Evolutionary conservation across 495 filamentous ascomycete genomes (phyloP).

Genomic region (Achaetomiella virescens): DNA sequence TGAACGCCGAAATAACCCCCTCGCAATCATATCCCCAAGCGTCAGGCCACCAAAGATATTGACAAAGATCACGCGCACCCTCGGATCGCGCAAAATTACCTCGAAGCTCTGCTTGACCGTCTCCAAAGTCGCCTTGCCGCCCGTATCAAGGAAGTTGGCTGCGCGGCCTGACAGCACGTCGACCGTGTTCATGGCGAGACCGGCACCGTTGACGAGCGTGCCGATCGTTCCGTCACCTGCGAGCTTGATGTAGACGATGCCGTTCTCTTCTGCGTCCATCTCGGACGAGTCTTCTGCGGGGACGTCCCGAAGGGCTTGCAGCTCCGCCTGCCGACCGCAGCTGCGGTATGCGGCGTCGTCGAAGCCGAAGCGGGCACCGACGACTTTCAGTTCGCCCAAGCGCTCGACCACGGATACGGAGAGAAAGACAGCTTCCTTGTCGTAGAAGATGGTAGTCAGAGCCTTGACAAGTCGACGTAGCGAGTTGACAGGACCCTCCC

Average conservation of each 20-base stretch:
- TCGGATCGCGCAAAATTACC: constrained; percentile 60
- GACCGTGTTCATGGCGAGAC: constrained; percentile 87
- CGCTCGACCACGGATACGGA: constrained; percentile 42
- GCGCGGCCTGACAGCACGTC: constrained; percentile 65
- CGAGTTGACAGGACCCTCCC: constrained; percentile 21
- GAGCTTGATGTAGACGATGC: constrained; percentile 66
- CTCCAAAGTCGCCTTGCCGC: constrained; percentile 81
- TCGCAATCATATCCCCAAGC: constrained; percentile 81
- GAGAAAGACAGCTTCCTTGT: constrained; percentile 62
- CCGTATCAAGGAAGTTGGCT: constrained; percentile 84
- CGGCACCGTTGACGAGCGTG: constrained; percentile 80
- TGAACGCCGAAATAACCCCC: constrained; percentile 75
- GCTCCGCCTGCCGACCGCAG: constrained; percentile 55
- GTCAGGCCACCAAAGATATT: constrained; percentile 91
- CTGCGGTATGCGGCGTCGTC: constrained; percentile 74
- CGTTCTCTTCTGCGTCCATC: constrained; percentile 59
- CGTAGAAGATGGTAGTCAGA: constrained; percentile 56
- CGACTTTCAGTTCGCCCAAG: constrained; percentile 42
- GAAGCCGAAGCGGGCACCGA: constrained; percentile 53
- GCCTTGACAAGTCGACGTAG: constrained; percentile 46
- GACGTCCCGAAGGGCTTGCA: constrained; percentile 53
- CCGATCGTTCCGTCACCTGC: constrained; percentile 52
- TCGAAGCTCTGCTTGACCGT: constrained; percentile 74
- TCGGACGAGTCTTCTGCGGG: constrained; percentile 51
- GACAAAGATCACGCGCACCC: constrained; percentile 72